Evolutionary conservation across 805 yeast species (phyloP), one percentile per base, ranked within the genome.

Genomic region (Cyberlindnera americana): DNA sequence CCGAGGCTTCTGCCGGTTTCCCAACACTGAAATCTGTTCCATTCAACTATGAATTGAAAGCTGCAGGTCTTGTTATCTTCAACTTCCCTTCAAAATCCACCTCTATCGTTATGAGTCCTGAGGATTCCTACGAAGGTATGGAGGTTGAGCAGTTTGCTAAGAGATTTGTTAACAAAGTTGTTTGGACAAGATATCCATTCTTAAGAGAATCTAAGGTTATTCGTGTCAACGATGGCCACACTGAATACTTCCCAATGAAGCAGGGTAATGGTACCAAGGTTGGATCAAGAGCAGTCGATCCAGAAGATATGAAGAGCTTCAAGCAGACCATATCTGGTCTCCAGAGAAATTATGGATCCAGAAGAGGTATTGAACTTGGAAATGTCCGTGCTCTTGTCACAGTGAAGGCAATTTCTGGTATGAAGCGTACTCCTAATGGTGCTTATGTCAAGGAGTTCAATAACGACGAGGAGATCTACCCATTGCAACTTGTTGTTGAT

Each of bases 101-200:
- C 49, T 86, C 96, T 0, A 73, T 90, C 70, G 74, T 89, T 23
- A 66, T 93, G 47, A 66, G 74, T 3, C 54, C 90, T 19, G 69
- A 72, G 33, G 75, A 82, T 54, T 59, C 69, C 8, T 75, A 78
- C 65, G 63, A 64, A 22, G 81, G 81, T 28, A 54, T 76, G 26
- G 65, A 83, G 5, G 62, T 77, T 21, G 81, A 77, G 35, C 85
- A 83, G 46, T 71, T 87, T 52, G 81, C 88, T 18, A 72, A 76
- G 41, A 72, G 78, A 52, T 77, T 72, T 40, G 52, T 83, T 39
- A 81, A 78, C 33, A 71, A 78, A 41, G 62, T 78, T 35, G 83
- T 85, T 3, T 90, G 80, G 57, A 76, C 85, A 11, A 77, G 81
- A 50, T 93, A 95, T 91, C 99, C 99, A n/a, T 86, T 78, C 55